Conservation (phyloP, 2,329 filamentous ascomycete genomes). For the Zasmidium cellare region DNA sequence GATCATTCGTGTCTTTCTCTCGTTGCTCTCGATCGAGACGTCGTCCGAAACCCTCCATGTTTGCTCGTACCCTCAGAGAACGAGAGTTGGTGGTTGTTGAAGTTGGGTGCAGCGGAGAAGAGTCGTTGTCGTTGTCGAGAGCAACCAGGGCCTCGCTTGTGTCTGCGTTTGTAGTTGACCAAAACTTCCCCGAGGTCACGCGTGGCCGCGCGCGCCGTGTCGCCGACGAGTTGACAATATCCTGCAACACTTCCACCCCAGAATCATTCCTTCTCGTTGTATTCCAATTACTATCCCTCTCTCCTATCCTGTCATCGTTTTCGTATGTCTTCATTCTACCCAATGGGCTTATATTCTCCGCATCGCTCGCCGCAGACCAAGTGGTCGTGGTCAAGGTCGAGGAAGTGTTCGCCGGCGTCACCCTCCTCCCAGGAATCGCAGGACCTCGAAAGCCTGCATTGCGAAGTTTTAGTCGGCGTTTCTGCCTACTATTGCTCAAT, state of each 20-base stretch:
- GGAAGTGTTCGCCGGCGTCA: slow-evolving; percentile 30
- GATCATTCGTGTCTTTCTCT: slow-evolving; percentile 24
- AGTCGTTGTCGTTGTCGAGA: slow-evolving; percentile 9
- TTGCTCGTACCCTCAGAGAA: slow-evolving; percentile 15
- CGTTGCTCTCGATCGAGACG: slow-evolving; percentile 38
- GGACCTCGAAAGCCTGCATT: slow-evolving; percentile 37
- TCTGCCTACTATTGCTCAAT: slow-evolving; percentile 17
- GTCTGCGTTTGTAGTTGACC: slow-evolving; percentile 12
- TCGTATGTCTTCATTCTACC: slow-evolving; percentile 6
- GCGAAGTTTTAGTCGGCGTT: slow-evolving; percentile 34
- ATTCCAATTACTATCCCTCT: background rate
- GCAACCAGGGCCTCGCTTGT: slow-evolving; percentile 20
- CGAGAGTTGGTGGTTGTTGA: slow-evolving; percentile 12
- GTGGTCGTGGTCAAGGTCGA: slow-evolving; percentile 20
- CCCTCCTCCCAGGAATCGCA: slow-evolving; percentile 31
- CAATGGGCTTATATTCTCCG: slow-evolving; percentile 25
- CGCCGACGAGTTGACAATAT: slow-evolving; percentile 28
- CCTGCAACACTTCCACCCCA: slow-evolving; percentile 29
- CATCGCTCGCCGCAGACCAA: slow-evolving; percentile 24
- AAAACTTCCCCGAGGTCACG: slow-evolving; percentile 22
- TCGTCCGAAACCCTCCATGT: slow-evolving; percentile 34
- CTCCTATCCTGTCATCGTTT: slow-evolving; percentile 4
- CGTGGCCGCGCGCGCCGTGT: slow-evolving; percentile 17
- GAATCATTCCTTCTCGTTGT: background rate
- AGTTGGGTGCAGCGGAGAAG: slow-evolving; percentile 16